Percentiles rank a stretch among this genome's conserved stretches.
phyloP scores from a whole-genome alignment of 495 filamentous ascomycete species.

The Penicillium cosmopolitanum region DNA sequence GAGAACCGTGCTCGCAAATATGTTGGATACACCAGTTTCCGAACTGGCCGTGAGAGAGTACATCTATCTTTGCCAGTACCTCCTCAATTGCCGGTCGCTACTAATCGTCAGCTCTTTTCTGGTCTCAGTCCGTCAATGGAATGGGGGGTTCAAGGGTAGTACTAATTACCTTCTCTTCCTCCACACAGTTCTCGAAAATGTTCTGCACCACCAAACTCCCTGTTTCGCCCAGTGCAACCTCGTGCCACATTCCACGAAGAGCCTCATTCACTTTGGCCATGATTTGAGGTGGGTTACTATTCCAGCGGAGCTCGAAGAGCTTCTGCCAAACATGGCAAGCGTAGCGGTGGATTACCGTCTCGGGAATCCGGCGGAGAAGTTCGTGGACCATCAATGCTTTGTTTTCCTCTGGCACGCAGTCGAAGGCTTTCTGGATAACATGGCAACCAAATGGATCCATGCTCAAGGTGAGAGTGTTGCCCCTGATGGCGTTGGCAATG shows the following conservation, averaged over 20 bases:
- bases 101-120: slow-evolving; percentile 37
- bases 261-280: slow-evolving; percentile 99
- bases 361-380: slow-evolving; percentile 90
- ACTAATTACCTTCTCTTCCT: slow-evolving; percentile 87
- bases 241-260: slow-evolving; percentile 96
- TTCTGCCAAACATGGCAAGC: slow-evolving; percentile 99
- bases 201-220: slow-evolving; percentile 98
- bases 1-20: slow-evolving; percentile 95
- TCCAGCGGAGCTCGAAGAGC: slow-evolving; percentile 97
- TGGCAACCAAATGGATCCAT: slow-evolving; percentile 99
- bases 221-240: slow-evolving; percentile 95
- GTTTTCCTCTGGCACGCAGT: slow-evolving; percentile 95
- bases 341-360: slow-evolving; percentile 97
- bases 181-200: slow-evolving; percentile 98
- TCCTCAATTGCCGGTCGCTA: slow-evolving; percentile 97
- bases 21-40: slow-evolving; percentile 99
- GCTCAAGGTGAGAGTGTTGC: slow-evolving; percentile 89
- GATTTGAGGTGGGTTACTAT: slow-evolving; percentile 90
- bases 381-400: slow-evolving; percentile 99
- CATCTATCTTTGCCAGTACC: slow-evolving; percentile 89
- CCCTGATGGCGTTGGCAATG: slow-evolving; percentile 93
- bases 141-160: background rate
- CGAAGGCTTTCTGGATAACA: slow-evolving; percentile 97
- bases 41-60: slow-evolving; percentile 97
- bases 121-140: background rate